Conservation (phyloP, 179 eudicot species). For the Heliamphora pulchella region DNA sequence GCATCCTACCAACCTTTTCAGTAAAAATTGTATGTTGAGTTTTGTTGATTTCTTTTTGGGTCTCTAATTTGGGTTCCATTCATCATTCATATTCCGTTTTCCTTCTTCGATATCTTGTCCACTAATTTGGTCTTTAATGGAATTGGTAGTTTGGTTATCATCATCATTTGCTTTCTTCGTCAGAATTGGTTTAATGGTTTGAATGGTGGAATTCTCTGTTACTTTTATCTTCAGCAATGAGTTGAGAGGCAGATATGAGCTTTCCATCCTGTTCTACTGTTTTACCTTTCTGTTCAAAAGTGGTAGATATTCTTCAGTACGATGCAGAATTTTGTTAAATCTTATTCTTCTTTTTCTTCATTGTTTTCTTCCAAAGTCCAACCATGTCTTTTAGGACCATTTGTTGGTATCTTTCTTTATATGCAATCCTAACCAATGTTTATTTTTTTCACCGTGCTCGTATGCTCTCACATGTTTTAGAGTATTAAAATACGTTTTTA, state of each 20-base stretch:
- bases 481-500: neutral
- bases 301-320: neutral
- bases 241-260: neutral
- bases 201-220: neutral
- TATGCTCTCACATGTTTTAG: neutral
- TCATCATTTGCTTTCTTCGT: neutral
- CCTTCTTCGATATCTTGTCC: neutral
- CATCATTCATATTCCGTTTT: neutral
- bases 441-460: too few species aligned
- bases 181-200: neutral
- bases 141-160: neutral
- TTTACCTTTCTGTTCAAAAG: neutral
- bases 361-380: neutral
- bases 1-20: constrained; percentile 3
- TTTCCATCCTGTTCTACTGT: constrained; percentile 1
- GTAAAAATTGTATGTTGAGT: neutral
- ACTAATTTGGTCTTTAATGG: neutral
- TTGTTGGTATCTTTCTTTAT: neutral
- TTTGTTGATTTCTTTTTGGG: neutral
- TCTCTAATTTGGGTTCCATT: constrained; percentile 3
- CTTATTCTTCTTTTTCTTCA: neutral
- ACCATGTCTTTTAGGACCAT: neutral
- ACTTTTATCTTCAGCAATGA: neutral
- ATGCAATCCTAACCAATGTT: neutral
- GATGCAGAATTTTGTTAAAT: neutral